These are phyloP conservation scores for Saccharomycopsis amapae DNA, from an alignment of 805 yeast genomes.

Conservation along the genomic window DNA sequence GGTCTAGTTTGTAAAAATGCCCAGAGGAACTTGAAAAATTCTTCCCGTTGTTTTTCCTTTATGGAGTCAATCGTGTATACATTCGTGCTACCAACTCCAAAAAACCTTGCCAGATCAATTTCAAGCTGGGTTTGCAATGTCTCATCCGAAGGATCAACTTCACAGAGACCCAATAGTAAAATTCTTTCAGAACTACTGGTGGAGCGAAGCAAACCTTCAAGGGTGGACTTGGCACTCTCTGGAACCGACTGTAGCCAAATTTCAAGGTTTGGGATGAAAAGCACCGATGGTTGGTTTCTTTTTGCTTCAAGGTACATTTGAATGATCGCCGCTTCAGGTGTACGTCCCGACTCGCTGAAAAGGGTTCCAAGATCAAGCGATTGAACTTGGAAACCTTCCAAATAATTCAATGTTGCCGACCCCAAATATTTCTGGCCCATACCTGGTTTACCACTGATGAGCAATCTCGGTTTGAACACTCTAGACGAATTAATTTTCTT, in stretches of 20 bases:
- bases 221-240: slow-evolving; percentile 61
- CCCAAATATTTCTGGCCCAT: slow-evolving; percentile 84
- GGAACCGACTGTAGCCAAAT: slow-evolving; percentile 67
- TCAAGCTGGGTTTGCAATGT: slow-evolving; percentile 1
- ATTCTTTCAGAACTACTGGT: slow-evolving; percentile 67
- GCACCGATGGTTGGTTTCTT: slow-evolving; percentile 80
- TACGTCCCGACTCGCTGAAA: slow-evolving; percentile 68
- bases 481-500: slow-evolving; percentile 48
- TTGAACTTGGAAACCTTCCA: slow-evolving; percentile 89
- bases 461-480: slow-evolving; percentile 72
- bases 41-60: slow-evolving; percentile 36
- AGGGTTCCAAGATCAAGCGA: slow-evolving; percentile 73
- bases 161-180: slow-evolving; percentile 68
- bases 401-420: slow-evolving; percentile 67
- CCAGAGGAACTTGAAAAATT: slow-evolving; percentile 51
- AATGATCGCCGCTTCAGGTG: slow-evolving; percentile 78
- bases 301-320: slow-evolving; percentile 83
- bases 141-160: slow-evolving; percentile 36
- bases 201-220: slow-evolving; percentile 61
- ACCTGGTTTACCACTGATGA: slow-evolving; percentile 68
- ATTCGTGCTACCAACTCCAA: slow-evolving; percentile 45
- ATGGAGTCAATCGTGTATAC: slow-evolving; percentile 44
- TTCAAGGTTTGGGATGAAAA: slow-evolving; percentile 77
- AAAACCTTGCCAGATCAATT: slow-evolving; percentile 35
- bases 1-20: slow-evolving; percentile 62